Conservation (phyloP, 1,284 basidiomycete species). For the Serendipita sp. region DNA sequence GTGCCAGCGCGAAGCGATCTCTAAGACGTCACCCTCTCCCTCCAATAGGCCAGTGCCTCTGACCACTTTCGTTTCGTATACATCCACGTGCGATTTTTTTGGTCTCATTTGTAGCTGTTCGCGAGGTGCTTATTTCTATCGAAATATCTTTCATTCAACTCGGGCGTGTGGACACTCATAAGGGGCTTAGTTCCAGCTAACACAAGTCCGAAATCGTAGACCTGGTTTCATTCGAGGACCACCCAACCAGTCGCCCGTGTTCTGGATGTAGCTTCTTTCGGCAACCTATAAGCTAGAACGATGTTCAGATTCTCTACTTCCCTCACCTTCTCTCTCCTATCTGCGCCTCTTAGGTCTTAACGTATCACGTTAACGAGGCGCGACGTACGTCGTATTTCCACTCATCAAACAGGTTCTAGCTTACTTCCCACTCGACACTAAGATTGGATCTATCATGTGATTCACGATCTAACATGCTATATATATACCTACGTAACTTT, state of each 20-base stretch:
- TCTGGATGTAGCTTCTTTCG: background rate
- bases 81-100: conserved; percentile 22
- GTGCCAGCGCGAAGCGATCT: background rate
- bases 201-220: background rate
- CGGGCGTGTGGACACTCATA: background rate
- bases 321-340: background rate
- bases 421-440: no score
- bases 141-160: background rate
- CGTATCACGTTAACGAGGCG: no score
- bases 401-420: no score
- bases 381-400: no score
- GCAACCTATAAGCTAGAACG: background rate
- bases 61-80: background rate
- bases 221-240: background rate
- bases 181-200: background rate
- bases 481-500: no score
- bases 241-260: background rate
- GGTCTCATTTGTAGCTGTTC: background rate
- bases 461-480: no score
- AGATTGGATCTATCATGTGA: no score
- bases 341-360: background rate
- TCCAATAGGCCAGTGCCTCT: background rate
- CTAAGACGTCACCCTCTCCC: background rate
- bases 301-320: background rate
- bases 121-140: background rate